phyloP scores from a whole-genome alignment of 2,329 filamentous ascomycete species.

The Coleophoma eucalyptorum region DNA sequence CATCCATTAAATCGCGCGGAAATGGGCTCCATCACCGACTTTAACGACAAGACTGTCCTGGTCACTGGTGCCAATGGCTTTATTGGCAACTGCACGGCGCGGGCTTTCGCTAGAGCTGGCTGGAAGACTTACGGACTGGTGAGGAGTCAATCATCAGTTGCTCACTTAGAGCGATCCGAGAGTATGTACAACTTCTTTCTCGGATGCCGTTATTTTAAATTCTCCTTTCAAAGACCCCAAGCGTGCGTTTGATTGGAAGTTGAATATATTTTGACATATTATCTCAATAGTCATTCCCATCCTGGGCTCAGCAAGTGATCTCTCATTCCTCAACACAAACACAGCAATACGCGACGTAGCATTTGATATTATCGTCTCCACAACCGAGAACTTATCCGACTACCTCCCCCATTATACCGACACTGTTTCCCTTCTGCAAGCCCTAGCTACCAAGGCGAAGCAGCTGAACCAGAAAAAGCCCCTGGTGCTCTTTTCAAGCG shows the following conservation, averaged over 20 bases:
- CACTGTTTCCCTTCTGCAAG: slow-evolving; percentile 29
- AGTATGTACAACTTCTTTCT: too few relatives aligned
- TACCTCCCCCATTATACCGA: slow-evolving; percentile 37
- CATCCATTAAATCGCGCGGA: too few relatives aligned
- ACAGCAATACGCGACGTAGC: slow-evolving; percentile 13
- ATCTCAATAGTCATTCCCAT: slow-evolving; percentile 29
- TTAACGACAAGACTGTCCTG: slow-evolving; percentile 28
- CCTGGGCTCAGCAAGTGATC: slow-evolving; percentile 33
- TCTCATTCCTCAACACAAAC: slow-evolving; percentile 23
- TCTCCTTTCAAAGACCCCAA: too few relatives aligned
- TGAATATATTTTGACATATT: too few relatives aligned
- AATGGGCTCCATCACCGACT: too few relatives aligned
- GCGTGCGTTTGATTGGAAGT: too few relatives aligned
- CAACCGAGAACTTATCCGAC: slow-evolving; percentile 34
- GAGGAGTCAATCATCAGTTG: slow-evolving; percentile 27
- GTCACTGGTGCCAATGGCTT: slow-evolving; percentile 46
- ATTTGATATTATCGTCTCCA: slow-evolving; percentile 39
- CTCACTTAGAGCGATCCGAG: slow-evolving; percentile 19
- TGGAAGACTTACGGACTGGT: slow-evolving; percentile 42
- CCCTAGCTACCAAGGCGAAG: slow-evolving; percentile 29
- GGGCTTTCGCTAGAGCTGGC: slow-evolving; percentile 40
- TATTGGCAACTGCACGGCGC: slow-evolving; percentile 40
- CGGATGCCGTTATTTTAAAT: too few relatives aligned
- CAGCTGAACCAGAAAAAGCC: slow-evolving; percentile 27
- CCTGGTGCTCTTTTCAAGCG: slow-evolving; percentile 41